Conservation (phyloP, 1,284 basidiomycete species). For the Pyrrhoderma noxium region DNA sequence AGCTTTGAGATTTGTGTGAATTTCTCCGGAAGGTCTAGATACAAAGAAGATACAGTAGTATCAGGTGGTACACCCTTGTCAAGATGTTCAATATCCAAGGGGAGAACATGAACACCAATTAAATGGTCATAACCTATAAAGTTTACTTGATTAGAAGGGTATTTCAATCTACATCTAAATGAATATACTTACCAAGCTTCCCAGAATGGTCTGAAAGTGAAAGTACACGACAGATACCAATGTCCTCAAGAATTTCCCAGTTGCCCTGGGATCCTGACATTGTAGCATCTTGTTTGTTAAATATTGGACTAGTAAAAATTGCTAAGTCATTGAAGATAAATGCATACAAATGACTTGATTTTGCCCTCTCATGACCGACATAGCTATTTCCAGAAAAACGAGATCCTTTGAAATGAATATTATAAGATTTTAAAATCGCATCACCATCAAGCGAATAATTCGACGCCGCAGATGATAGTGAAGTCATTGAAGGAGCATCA, state of each 20-base stretch:
- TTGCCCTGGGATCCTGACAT: not conserved
- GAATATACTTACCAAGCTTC: constrained; percentile 12
- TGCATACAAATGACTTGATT: constrained; percentile 28
- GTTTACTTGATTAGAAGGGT: not conserved
- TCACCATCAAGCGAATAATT: constrained; percentile 6
- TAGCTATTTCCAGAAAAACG: not conserved
- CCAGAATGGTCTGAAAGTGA: constrained; percentile 14
- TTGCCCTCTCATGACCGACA: constrained; percentile 17
- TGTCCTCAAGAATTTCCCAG: constrained; percentile 14
- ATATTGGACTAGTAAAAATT: constrained; percentile 31
- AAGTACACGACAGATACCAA: constrained; percentile 15
- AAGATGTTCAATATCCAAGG: constrained; percentile 37
- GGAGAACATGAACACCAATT: constrained; percentile 47
- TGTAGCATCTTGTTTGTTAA: not conserved
- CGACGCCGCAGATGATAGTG: constrained; percentile 9
- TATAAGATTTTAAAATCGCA: not conserved
- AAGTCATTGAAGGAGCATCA: constrained; percentile 10
- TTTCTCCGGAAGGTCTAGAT: constrained; percentile 12
- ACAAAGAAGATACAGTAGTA: constrained; percentile 25
- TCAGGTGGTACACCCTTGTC: constrained; percentile 36
- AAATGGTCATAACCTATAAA: constrained; percentile 26
- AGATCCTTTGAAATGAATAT: not conserved
- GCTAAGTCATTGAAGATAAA: constrained; percentile 50
- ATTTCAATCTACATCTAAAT: not conserved
- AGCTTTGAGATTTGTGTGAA: constrained; percentile 2